Evolutionary conservation across 2,329 filamentous ascomycete species (phyloP), one percentile per base, ranked within the genome.

Genomic region (Epichloe sibirici): DNA sequence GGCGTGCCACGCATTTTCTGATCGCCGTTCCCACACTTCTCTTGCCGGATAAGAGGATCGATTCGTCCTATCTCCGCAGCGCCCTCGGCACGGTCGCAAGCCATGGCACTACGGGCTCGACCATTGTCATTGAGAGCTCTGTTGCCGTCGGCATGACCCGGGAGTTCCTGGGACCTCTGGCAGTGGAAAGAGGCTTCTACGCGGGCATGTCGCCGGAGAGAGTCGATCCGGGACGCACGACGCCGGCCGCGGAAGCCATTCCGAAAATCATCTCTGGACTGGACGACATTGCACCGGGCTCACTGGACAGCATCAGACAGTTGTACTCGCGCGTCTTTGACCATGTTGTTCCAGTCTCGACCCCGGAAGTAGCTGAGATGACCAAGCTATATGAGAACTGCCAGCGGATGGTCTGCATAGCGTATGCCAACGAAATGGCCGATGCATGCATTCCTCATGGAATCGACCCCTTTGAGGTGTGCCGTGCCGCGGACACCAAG

Each of bases 321-420:
- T 61, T 79, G 4, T 79, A 79, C 59, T 64, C 65, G 2, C 59
- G 62, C n/a, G 73, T 71, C 1, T 79, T 78, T 55, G 66, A 76
- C 48, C 60, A 63, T 0, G 65, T 79, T 5, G 66, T 78, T 6
- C 67, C 71, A 0, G 75, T 79, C 34, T 74, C 73, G 11, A 64
- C 62, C 34, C 75, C 76, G 1, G 77, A 80, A 57, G 75, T 78
- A 1, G 77, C 77, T 1, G 77, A 79, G 61, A 78, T 79, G 74
- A 75, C 71, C 56, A 80, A 80, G 63, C 64, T 80, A 12, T 80
- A 78, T 58, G 76, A 79, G 55, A 80, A 79, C 59, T 80, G 77
- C 58, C 75, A 79, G 59, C 69, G 76, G 2, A 78, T 77, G 72
- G 65, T 79, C 12, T 70, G 69, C 58, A 76, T 78, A 37, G 75